A percentile compares a stretch with the other conserved stretches of the same genome.
phyloP scores from a whole-genome alignment of 768 basidiomycete species.

The Leccinum aurantiacum region DNA sequence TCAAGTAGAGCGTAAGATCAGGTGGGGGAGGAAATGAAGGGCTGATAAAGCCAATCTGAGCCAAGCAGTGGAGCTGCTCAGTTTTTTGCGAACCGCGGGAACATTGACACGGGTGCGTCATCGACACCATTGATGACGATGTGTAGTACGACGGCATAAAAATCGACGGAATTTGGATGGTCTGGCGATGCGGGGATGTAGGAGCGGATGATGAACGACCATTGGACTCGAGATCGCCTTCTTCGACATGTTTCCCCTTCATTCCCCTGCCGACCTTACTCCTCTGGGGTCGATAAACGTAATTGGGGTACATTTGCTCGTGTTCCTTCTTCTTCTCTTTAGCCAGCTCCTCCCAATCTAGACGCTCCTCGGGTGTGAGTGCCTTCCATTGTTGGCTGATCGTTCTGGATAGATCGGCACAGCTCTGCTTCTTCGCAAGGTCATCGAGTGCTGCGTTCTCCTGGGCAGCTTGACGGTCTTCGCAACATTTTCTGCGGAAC shows the following conservation, averaged over 20 bases:
- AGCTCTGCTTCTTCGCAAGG: constrained; percentile 68
- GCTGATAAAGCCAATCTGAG: too few species aligned
- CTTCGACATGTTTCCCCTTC: constrained; percentile 41
- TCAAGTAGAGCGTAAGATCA: not conserved
- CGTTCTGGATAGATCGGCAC: constrained; percentile 76
- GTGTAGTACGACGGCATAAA: constrained; percentile 62
- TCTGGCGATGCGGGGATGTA: constrained; percentile 65
- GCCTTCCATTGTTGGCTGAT: constrained; percentile 82
- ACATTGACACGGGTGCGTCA: constrained; percentile 50
- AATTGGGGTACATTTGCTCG: constrained; percentile 70
- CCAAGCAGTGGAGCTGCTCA: constrained; percentile 23
- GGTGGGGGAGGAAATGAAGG: not conserved
- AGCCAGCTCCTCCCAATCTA: constrained; percentile 74
- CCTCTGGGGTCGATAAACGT: constrained; percentile 80
- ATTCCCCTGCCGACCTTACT: constrained; percentile 48
- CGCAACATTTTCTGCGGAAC: constrained; percentile 77
- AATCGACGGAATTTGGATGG: constrained; percentile 65
- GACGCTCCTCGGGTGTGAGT: constrained; percentile 61
- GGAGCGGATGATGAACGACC: constrained; percentile 57
- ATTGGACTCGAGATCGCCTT: constrained; percentile 35
- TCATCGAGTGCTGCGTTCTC: constrained; percentile 42
- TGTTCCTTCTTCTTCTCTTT: constrained; percentile 82
- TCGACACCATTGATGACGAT: constrained; percentile 52
- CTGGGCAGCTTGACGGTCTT: constrained; percentile 59
- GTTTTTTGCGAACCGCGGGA: constrained; percentile 31